A percentile compares a stretch with the other conserved stretches of the same genome.
Conservation (phyloP, 1,139 yeast species). For the Hyphopichia khmerensis region DNA sequence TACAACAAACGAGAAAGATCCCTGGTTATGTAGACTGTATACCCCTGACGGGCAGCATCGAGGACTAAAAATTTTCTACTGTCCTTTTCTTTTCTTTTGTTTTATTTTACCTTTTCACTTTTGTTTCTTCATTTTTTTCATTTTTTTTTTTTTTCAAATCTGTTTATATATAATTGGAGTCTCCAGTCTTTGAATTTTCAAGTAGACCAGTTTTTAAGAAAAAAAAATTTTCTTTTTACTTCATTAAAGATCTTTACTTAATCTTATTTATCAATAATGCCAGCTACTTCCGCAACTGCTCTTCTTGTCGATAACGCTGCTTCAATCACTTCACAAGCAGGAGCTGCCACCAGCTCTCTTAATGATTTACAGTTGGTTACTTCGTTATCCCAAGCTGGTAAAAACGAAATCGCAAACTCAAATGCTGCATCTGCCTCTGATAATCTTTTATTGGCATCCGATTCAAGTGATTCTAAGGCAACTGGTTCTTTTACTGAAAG, state of each 20-base stretch:
- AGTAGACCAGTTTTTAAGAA: too few species aligned
- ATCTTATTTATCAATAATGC: neutral
- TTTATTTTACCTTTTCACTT: neutral
- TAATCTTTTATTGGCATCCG: conserved; percentile 2
- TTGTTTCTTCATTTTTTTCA: neutral
- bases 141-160: neutral
- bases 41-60: conserved; percentile 3
- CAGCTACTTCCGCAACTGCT: neutral
- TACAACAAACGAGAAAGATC: neutral
- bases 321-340: neutral
- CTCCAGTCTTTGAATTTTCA: too few species aligned
- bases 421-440: neutral
- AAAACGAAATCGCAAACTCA: conserved; percentile 13
- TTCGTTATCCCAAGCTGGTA: conserved; percentile 3
- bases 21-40: conserved; percentile 3
- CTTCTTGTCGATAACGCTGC: conserved; percentile 3
- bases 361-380: conserved; percentile 6
- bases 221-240: too few species aligned
- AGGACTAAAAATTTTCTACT: too few species aligned
- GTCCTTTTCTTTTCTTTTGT: neutral
- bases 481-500: conserved; percentile 7
- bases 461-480: conserved; percentile 4
- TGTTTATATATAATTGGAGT: neutral
- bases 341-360: neutral
- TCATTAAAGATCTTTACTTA: too few species aligned